Conservation (phyloP, 2,329 filamentous ascomycete genomes). For the Aspergillus clavatus region DNA sequence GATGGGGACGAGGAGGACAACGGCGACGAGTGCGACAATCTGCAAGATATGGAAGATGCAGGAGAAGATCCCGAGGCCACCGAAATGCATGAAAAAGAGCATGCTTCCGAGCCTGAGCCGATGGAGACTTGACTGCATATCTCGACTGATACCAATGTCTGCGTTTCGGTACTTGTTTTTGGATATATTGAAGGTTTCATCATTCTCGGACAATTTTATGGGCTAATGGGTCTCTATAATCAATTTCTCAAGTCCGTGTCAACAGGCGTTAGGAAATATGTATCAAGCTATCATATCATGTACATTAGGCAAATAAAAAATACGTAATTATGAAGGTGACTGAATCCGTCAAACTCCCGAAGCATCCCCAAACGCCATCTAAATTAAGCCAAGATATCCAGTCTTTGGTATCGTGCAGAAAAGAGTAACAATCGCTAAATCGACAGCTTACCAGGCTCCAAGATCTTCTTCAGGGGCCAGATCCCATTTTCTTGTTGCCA, state of each 20-base stretch:
- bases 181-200: neutral
- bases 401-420: neutral
- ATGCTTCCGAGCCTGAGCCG: neutral
- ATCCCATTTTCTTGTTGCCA: slow-evolving; percentile 46
- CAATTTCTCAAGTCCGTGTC: neutral
- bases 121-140: neutral
- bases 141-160: neutral
- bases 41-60: slow-evolving; percentile 13
- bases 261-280: neutral
- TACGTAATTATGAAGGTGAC: neutral
- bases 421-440: neutral
- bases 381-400: neutral
- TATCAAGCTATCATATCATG: neutral
- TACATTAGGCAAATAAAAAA: neutral
- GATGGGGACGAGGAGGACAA: slow-evolving; percentile 10
- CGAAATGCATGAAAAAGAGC: neutral
- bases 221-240: neutral
- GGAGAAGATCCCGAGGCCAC: slow-evolving; percentile 14
- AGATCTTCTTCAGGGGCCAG: slow-evolving; percentile 41
- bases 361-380: neutral
- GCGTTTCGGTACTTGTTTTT: neutral
- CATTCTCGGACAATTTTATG: neutral
- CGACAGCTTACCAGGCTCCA: slow-evolving; percentile 5
- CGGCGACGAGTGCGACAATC: slow-evolving; percentile 10
- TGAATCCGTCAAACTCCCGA: neutral